Percentiles rank a stretch among this genome's conserved stretches.
Evolutionary conservation across 1,284 basidiomycete species (phyloP).

Genomic region (Trametes hirsuta): DNA sequence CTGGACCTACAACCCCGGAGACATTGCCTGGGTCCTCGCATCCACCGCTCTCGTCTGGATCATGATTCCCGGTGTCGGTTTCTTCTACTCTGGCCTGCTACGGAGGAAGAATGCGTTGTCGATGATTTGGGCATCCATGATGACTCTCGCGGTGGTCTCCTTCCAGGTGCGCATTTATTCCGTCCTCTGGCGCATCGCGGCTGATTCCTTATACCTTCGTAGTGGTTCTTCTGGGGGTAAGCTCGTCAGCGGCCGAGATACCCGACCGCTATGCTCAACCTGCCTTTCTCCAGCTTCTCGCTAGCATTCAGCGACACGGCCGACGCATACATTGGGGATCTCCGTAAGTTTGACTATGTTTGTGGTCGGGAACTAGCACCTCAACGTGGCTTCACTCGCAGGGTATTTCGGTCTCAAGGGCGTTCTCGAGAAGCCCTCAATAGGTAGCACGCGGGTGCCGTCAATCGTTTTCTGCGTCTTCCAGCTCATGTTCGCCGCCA

Average conservation of each 20-base stretch:
- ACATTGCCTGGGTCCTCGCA: slow-evolving; percentile 79
- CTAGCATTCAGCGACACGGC: slow-evolving; percentile 53
- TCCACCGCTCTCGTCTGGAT: slow-evolving; percentile 83
- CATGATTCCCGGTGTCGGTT: slow-evolving; percentile 92
- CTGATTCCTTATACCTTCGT: not conserved
- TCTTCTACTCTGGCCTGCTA: slow-evolving; percentile 87
- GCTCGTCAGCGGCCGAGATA: not conserved
- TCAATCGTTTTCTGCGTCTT: slow-evolving; percentile 88
- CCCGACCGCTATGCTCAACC: not conserved
- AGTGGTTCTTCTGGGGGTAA: slow-evolving; percentile 55
- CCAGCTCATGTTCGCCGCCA: slow-evolving; percentile 88
- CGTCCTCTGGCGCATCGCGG: not conserved
- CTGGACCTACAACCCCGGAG: slow-evolving; percentile 71
- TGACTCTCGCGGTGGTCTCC: slow-evolving; percentile 62
- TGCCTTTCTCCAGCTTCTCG: slow-evolving; percentile 37
- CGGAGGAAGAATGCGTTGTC: slow-evolving; percentile 91
- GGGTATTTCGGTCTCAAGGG: slow-evolving; percentile 85
- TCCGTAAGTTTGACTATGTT: slow-evolving; percentile 25
- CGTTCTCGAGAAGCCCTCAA: slow-evolving; percentile 79
- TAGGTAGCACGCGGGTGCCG: slow-evolving; percentile 75
- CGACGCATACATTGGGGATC: slow-evolving; percentile 46
- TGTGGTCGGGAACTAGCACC: not conserved
- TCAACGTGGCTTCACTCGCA: slow-evolving; percentile 11
- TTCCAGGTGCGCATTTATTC: slow-evolving; percentile 41
- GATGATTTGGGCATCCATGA: slow-evolving; percentile 88